Conservation (phyloP, 371 early-diverging fungal species). For the Mucor circinelloides region DNA sequence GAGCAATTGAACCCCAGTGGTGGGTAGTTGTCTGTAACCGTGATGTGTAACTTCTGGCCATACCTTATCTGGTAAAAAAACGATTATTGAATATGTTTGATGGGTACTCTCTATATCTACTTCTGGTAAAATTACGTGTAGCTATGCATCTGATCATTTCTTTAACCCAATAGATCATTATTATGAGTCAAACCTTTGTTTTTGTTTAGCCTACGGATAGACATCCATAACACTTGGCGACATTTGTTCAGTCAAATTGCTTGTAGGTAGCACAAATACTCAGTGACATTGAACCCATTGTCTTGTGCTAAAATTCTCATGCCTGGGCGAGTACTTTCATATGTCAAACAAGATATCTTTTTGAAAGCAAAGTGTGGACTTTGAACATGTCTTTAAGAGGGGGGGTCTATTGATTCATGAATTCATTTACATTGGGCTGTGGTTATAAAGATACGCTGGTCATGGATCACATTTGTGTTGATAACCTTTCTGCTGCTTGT, state of each 20-base stretch:
- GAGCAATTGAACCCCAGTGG: not conserved
- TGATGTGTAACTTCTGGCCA: not conserved
- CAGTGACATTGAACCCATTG: not conserved
- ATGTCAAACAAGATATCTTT: not conserved
- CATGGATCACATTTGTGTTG: no score
- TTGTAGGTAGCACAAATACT: not conserved
- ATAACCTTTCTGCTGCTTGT: not conserved
- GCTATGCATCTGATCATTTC: not conserved
- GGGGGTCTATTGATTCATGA: no score
- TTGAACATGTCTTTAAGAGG: no score
- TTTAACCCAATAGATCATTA: not conserved
- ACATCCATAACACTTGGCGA: not conserved
- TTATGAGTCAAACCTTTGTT: not conserved
- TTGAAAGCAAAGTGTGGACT: not conserved
- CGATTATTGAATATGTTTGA: not conserved
- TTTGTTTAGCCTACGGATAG: not conserved
- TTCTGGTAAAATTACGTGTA: not conserved
- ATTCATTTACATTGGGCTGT: no score
- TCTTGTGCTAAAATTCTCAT: not conserved
- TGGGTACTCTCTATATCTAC: not conserved
- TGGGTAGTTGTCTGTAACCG: not conserved
- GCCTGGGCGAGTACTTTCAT: not conserved
- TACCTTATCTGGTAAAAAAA: conserved; percentile 2
- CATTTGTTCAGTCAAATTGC: not conserved
- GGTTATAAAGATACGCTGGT: no score